A percentile compares a stretch with the other conserved stretches of the same genome.
Evolutionary conservation across 78 protist genomes (phyloP).

Genomic region (Dictyostelium discoideum): DNA sequence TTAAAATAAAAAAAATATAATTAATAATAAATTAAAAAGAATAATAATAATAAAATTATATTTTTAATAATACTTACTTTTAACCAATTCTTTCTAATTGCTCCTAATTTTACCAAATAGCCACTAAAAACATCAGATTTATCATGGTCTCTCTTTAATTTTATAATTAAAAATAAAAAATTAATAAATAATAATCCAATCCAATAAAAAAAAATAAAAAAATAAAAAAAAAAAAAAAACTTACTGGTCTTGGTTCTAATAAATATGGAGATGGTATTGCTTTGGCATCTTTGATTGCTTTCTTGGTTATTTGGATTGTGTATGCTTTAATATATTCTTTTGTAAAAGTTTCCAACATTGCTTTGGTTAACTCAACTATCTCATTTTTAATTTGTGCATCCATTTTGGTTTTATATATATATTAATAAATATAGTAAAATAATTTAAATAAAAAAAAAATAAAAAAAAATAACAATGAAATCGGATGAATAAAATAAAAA

Average conservation of each 20-base stretch:
- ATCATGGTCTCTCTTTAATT: background rate
- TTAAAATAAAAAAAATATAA: too few species aligned
- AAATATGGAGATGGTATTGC: slow-evolving; percentile 20
- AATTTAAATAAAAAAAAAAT: too few species aligned
- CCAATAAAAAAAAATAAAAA: too few species aligned
- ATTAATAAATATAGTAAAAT: too few species aligned
- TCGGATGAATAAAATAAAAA: too few species aligned
- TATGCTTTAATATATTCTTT: slow-evolving; percentile 23
- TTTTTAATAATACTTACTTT: too few species aligned
- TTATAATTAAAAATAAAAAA: background rate
- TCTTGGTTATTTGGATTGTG: background rate
- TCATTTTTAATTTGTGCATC: slow-evolving; percentile 37
- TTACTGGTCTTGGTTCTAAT: background rate
- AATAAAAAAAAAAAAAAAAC: background rate
- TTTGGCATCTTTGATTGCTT: slow-evolving; percentile 16
- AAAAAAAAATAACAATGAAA: too few species aligned
- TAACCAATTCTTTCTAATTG: slow-evolving; percentile 71
- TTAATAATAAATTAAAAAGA: too few species aligned
- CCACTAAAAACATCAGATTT: slow-evolving; percentile 18
- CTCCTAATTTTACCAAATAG: slow-evolving; percentile 62
- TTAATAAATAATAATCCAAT: background rate
- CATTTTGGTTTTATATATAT: slow-evolving; percentile 1
- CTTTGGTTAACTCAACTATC: slow-evolving; percentile 5
- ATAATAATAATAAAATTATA: too few species aligned
- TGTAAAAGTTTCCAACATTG: slow-evolving; percentile 15